Evolutionary conservation across 1,139 yeast species (phyloP).

Genomic region (Debaryomyces fabryi): DNA sequence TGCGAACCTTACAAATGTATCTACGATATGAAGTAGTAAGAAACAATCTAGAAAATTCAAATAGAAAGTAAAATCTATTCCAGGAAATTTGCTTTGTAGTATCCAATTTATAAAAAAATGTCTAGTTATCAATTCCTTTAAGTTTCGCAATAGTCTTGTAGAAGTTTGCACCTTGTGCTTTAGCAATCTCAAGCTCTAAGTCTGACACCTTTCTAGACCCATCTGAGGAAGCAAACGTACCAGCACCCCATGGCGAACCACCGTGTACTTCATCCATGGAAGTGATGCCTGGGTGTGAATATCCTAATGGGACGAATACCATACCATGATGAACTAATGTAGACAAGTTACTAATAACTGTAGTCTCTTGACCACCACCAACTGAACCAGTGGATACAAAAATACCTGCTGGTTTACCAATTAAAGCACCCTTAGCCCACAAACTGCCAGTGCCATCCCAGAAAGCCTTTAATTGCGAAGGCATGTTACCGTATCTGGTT

Average conservation of each 20-base stretch:
- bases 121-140: slow-evolving; percentile 1
- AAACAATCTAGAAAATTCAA: too few relatives aligned
- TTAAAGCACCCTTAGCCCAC: slow-evolving; percentile 39
- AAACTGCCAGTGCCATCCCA: slow-evolving; percentile 44
- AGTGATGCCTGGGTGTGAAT: slow-evolving; percentile 31
- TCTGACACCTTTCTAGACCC: slow-evolving; percentile 40
- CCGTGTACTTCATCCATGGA: slow-evolving; percentile 40
- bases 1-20: neutral
- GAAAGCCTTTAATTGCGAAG: slow-evolving; percentile 43
- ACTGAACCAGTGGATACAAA: slow-evolving; percentile 41
- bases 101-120: neutral
- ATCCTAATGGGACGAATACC: slow-evolving; percentile 41
- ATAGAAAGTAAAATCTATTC: too few relatives aligned
- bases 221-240: slow-evolving; percentile 40
- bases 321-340: slow-evolving; percentile 42
- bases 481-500: slow-evolving; percentile 42
- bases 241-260: slow-evolving; percentile 48
- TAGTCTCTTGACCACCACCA: slow-evolving; percentile 47
- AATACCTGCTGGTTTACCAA: slow-evolving; percentile 42
- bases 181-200: slow-evolving; percentile 37
- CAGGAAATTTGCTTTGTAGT: too few relatives aligned
- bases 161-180: slow-evolving; percentile 39
- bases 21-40: neutral
- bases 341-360: slow-evolving; percentile 36
- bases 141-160: slow-evolving; percentile 26